Evolutionary conservation across 306 rosid genomes (phyloP), one percentile per base, ranked within the genome.

Genomic region (Rosa multiflora): DNA sequence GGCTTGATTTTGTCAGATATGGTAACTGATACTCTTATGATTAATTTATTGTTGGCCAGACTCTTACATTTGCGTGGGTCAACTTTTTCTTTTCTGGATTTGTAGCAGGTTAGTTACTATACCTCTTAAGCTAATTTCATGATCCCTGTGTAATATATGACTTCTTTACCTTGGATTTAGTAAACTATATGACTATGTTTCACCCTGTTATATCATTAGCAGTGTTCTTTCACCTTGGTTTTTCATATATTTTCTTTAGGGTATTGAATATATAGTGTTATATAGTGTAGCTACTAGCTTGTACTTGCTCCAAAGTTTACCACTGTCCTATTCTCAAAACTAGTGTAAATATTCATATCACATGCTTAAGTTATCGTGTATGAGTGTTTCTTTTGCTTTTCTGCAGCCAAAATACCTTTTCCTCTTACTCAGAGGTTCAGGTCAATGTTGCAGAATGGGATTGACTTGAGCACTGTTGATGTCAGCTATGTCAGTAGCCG

Each of bases 401-500:
- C 81, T 78, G 80, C 96, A 93, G 99, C 99, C 82, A 95, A 95
- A 89, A 95, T 95, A 80, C 99, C 99, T 76, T 95, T 95, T 83
- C 99, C 99, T 6, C 79, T 96, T 87, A 96, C 99, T 56, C 98
- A 96, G 83, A 93, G 99, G 83, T 96, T 96, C 85, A 83, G 99
- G 87, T 87, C 98, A 2, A 96, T 96, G 99, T 85, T 93, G 73
- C 99, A 96, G 77, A 96, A 93, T 88, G 99, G 99, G 75, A 96
- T 96, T 82, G 99, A 96, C 90, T 89, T 96, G 83, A 96, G 99
- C 88, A 91, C 99, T 72, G 99, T 96, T 74, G 98, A 96, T 86
- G 99, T 96, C 83, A 96, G 99, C 90, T 96, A 96, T 74, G 99
- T 96, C 89, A 96, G 98, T 82, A 93, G 99, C 80, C 99, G 99